Conservation (phyloP, 2,329 filamentous ascomycete species). For the Neodidymelliopsis sp. region DNA sequence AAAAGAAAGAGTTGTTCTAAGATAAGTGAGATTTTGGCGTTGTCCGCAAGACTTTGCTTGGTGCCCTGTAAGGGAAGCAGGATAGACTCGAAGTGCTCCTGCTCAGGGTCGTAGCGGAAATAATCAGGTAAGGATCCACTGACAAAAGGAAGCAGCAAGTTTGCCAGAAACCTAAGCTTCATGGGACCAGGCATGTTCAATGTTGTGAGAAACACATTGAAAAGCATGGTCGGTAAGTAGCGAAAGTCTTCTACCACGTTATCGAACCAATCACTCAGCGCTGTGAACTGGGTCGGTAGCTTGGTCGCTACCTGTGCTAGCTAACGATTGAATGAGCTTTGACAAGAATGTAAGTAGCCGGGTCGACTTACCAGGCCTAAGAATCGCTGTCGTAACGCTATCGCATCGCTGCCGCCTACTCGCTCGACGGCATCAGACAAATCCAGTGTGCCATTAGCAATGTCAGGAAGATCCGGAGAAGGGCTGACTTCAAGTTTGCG, state of each 20-base stretch:
- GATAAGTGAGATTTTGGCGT: conserved; percentile 47
- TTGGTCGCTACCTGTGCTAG: conserved; percentile 48
- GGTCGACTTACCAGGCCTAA: conserved; percentile 60
- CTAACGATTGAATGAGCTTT: conserved; percentile 33
- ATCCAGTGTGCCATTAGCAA: conserved; percentile 5
- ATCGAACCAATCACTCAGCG: conserved; percentile 65
- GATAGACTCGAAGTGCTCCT: conserved; percentile 38
- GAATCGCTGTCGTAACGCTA: conserved; percentile 68
- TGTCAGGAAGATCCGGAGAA: conserved; percentile 10
- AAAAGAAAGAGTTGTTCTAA: conserved; percentile 43
- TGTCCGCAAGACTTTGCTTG: conserved; percentile 38
- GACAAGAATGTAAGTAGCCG: conserved; percentile 23
- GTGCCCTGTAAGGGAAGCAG: conserved; percentile 36
- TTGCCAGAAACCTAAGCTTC: conserved; percentile 57
- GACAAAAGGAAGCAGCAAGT: conserved; percentile 40
- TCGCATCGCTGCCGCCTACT: conserved; percentile 60
- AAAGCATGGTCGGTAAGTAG: conserved; percentile 65
- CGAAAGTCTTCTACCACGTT: conserved; percentile 65
- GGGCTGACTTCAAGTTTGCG: conserved; percentile 3
- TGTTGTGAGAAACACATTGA: conserved; percentile 63
- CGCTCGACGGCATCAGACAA: conserved; percentile 31
- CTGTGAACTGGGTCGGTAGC: conserved; percentile 57
- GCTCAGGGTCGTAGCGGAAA: conserved; percentile 30
- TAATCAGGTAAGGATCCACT: conserved; percentile 37
- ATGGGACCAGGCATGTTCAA: conserved; percentile 53